Evolutionary conservation across 768 basidiomycete species (phyloP).

Genomic region (Naganishia randhawae): DNA sequence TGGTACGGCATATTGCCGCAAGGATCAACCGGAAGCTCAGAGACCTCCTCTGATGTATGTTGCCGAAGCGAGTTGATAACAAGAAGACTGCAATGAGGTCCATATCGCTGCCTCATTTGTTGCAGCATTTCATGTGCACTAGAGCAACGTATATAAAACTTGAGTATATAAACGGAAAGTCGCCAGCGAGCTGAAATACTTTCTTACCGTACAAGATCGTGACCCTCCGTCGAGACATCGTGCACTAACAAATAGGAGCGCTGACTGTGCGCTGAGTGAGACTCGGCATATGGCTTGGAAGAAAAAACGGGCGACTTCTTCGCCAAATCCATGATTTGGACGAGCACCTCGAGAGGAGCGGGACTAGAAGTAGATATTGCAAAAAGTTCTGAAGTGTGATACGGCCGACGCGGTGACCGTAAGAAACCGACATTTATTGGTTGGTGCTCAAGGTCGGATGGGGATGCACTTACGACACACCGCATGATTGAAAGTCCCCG

Average conservation of each 20-base stretch:
- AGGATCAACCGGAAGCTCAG: neutral
- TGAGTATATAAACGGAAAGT: neutral
- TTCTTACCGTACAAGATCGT: constrained; percentile 33
- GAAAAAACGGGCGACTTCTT: constrained; percentile 30
- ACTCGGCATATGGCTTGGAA: constrained; percentile 44
- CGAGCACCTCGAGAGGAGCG: constrained; percentile 44
- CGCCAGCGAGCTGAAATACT: neutral
- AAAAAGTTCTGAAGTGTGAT: constrained; percentile 35
- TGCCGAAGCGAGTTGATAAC: constrained; percentile 44
- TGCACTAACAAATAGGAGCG: constrained; percentile 49
- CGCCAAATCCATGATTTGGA: constrained; percentile 35
- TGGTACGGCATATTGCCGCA: neutral
- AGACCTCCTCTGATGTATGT: neutral
- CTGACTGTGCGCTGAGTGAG: constrained; percentile 31
- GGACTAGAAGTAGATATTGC: constrained; percentile 44
- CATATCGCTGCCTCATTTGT: constrained; percentile 47
- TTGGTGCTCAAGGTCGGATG: neutral
- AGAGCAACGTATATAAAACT: neutral
- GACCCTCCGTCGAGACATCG: constrained; percentile 41
- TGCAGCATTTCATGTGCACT: constrained; percentile 44
- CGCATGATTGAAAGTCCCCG: constrained; percentile 50
- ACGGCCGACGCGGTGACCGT: neutral
- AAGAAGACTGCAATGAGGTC: constrained; percentile 48
- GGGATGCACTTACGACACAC: constrained; percentile 33
- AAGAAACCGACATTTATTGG: neutral